phyloP scores from a whole-genome alignment of 305 asterid genomes.

The Rubia balearica region DNA sequence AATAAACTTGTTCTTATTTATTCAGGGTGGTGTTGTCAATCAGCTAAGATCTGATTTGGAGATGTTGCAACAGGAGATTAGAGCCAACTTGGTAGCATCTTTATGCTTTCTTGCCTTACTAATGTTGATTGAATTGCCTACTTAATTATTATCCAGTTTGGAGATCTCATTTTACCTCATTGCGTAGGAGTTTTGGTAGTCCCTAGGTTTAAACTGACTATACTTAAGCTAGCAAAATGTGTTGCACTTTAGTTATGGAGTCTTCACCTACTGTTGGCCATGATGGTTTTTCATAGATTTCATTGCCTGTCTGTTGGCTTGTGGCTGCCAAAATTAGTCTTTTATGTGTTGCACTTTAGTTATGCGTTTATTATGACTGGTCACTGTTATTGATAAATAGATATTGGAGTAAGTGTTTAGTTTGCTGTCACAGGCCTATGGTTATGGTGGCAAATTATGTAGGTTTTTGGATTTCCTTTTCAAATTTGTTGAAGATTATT shows the following conservation, averaged over 20 bases:
- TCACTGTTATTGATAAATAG: not conserved
- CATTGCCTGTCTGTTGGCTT: not conserved
- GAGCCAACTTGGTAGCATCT: slow-evolving; percentile 59
- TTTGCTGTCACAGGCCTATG: not conserved
- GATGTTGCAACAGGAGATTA: slow-evolving; percentile 72
- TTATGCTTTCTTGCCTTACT: slow-evolving; percentile 1
- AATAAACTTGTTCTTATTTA: slow-evolving; percentile 15
- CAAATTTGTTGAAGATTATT: not conserved
- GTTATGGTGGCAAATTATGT: not conserved
- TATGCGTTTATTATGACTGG: not conserved
- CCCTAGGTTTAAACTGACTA: not conserved
- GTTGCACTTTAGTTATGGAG: not conserved
- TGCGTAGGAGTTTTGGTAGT: not conserved
- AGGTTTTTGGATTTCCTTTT: not conserved
- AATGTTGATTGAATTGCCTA: not conserved
- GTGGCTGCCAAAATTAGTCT: not conserved
- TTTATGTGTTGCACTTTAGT: too few species aligned
- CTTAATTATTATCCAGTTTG: not conserved
- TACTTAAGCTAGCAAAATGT: not conserved
- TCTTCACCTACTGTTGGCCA: not conserved
- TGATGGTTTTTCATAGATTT: too few species aligned
- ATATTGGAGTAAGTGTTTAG: too few species aligned
- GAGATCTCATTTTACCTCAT: slow-evolving; percentile 1
- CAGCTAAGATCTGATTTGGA: slow-evolving; percentile 79
- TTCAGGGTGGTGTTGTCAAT: slow-evolving; percentile 74